Evolutionary conservation across 768 basidiomycete genomes (phyloP), one percentile per base, ranked within the genome.

Genomic region (Leucogyrophana mollusca): DNA sequence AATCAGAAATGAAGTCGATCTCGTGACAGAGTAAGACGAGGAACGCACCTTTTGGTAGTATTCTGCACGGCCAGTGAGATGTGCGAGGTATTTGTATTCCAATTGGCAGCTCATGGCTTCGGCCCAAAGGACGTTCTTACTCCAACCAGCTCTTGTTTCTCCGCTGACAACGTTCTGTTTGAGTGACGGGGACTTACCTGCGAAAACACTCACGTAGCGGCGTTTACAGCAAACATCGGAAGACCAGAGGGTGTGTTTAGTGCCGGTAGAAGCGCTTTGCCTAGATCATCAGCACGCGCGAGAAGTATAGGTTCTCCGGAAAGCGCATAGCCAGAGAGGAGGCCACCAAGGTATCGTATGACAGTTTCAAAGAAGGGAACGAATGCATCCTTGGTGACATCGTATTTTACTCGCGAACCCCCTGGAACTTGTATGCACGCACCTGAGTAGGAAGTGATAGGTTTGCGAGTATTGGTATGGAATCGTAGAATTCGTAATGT

Each of bases 271-370:
- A 73, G 58, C 4, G 76, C 65, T 21, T 71, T 61, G 0, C 78
- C 90, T 2, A 94, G 74, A 47, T 88, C 83, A 35, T 86, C 79
- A 0, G 90, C 86, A 9, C 80, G 77, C 1, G 68, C 51, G 7
- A 87, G 75, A 18, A 87, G 73, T 4, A 83, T 63, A 0, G 72
- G 64, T 32, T 88, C 80, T 0, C 72, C 70, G 0, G 87, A 85
- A 2, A 92, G 73, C n/a, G 88, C 80, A 59, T 90, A 83, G 0
- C 87, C 85, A 13, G 83, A 85, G 2, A 91, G 72, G 0, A 90
- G 65, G 1, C 90, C 90, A 3, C 90, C 90, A 2, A 94, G 72
- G 40, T 82, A 74, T 7, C 89, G 80, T 46, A 92, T 92, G 18
- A 83, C 82, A 0, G 87, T 90, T 69, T 91, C 84, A 49, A 84